These are phyloP conservation scores for Pseudognaphalium luteoalbum DNA, from an alignment of 129 eudicot species.

Conservation along the genomic window DNA sequence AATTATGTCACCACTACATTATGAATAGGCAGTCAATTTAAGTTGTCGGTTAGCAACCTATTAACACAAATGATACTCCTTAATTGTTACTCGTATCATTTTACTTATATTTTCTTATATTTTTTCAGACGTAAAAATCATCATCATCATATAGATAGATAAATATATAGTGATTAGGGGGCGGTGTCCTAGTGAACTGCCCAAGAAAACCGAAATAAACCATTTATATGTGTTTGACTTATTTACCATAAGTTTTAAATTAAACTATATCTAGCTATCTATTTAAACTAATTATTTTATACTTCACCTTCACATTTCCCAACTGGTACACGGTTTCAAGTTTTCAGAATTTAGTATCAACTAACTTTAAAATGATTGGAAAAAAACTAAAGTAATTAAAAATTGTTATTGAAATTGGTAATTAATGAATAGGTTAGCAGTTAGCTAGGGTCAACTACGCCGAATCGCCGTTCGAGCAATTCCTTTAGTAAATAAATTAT, in stretches of 20 bases:
- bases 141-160: neutral
- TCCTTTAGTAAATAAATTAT: neutral
- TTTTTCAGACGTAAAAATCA: too few relatives aligned
- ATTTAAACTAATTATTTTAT: neutral
- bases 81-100: too few relatives aligned
- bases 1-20: too few relatives aligned
- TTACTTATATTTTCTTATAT: too few relatives aligned
- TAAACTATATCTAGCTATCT: constrained; percentile 17
- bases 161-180: constrained; percentile 7
- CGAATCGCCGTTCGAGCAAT: constrained; percentile 40
- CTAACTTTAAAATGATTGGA: constrained; percentile 23
- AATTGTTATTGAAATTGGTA: neutral
- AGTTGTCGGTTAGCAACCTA: too few relatives aligned
- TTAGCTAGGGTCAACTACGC: constrained; percentile 35
- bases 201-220: constrained; percentile 44
- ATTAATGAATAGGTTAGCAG: constrained; percentile 1
- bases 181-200: constrained; percentile 38
- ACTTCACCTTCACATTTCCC: constrained; percentile 24
- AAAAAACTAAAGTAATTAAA: neutral
- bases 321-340: constrained; percentile 34
- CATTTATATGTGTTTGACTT: constrained; percentile 37
- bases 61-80: too few relatives aligned
- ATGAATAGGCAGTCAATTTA: too few relatives aligned
- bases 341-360: constrained; percentile 1
- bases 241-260: neutral